Evolutionary conservation across 2,329 filamentous ascomycete species (phyloP), one percentile per base, ranked within the genome.

Genomic region (Trichophyton schoenleinii): DNA sequence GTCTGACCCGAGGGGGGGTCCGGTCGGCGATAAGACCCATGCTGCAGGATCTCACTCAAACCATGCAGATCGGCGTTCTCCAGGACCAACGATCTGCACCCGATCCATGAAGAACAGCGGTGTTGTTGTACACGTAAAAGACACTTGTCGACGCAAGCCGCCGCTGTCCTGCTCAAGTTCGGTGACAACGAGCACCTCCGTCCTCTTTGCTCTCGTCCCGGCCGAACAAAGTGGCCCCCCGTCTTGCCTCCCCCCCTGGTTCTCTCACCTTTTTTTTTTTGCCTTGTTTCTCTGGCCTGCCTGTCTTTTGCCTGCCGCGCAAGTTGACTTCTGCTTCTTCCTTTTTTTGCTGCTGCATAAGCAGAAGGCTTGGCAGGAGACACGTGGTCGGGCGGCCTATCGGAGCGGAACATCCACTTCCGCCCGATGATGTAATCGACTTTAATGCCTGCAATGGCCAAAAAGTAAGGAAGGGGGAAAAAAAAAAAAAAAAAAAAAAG

Each of bases 61-160:
- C n/a, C 52, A n/a, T 55, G 52, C 31, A 55, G 52, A 34, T 36
- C 52, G 52, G 52, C 52, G n/a, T 52, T 52, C 46, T 13, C 46
- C 22, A 52, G 46, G 25, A 13, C 46, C 9, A 52, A 15, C 6
- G 52, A 55, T 55, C 52, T 36, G 52, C 31, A 36, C 52, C 52
- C 52, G 52, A 55, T 36, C 52, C 52, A 34, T 55, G 52, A 55
- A 52, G 46, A 52, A 52, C 46, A 11, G 22, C 28, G n/a, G 3
- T 38, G 34, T 13, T 11, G 34, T 38, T 9, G 52, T 18, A 36
- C 28, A 36, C 52, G 52, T 55, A 55, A 55, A 55, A n/a, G 34
- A 38, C 34, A 38, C 1, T 38, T 38, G 34, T 38, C 34, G 34
- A 38, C 34, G 34, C 34, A 36, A 11, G 34, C 34, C 34, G 34